Evolutionary conservation across 257 asterid species (phyloP), one percentile per base, ranked within the genome.

Genomic region (Fraxinus cuspidata): DNA sequence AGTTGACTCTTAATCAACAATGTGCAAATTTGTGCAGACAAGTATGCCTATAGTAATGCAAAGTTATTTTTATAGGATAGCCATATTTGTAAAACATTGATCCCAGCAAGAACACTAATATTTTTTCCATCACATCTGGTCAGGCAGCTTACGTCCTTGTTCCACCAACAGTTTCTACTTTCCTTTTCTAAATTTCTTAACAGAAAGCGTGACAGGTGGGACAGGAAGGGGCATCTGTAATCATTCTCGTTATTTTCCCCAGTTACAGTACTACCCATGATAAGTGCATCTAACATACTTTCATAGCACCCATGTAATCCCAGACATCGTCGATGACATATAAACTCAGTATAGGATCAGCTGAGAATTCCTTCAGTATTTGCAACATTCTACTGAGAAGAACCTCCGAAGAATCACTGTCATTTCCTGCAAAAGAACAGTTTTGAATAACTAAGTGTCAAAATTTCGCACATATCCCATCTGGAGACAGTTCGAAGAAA

Each of bases 281-380:
- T 64, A 37, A 77, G 69, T 66, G 53, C 63, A 74, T 51, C 42
- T 38, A 73, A 81, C 97, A 19, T 87, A 96, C 99, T 87, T 92
- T 96, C 98, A 96, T 93, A 83, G 98, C 98, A 79, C 83, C 94
- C 99, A 96, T 96, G 91, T 93, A 96, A 79, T 93, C 99, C 99
- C 98, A 96, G 81, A 96, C 90, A 84, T 93, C 99, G 63, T 96
- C 99, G 56, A 96, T 96, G 81, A 96, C 99, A 72, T 93, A 96
- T 70, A 90, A 88, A 83, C 94, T 89, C 85, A 96, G 87, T 81
- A 93, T 89, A 76, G 92, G 97, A 70, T 96, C 99, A 3, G 96
- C 85, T 60, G 98, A 85, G 80, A 96, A 96, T 83, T 96, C 98
- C 82, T 89, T 92, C 68, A 96, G 89, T 82, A 96, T 96, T 84